A percentile compares a stretch with the other conserved stretches of the same genome.
Evolutionary conservation across 2,329 filamentous ascomycete species (phyloP).

Genomic region (Xylaria sp.): DNA sequence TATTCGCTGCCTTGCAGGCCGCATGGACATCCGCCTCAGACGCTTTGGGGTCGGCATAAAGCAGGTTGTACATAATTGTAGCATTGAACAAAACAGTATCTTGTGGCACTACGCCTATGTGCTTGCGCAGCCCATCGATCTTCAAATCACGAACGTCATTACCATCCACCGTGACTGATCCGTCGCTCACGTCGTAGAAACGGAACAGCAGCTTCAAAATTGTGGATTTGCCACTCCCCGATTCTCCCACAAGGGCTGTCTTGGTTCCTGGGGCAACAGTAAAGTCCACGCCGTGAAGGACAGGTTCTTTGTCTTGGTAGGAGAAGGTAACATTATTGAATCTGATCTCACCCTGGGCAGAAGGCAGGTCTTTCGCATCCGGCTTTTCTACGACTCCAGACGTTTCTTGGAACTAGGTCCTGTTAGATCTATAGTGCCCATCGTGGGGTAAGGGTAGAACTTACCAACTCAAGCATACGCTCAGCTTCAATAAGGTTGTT

Average conservation of each 20-base stretch:
- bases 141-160: slow-evolving; percentile 64
- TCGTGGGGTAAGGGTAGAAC: slow-evolving; percentile 18
- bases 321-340: slow-evolving; percentile 59
- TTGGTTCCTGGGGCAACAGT: slow-evolving; percentile 58
- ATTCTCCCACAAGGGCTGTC: slow-evolving; percentile 60
- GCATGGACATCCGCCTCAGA: slow-evolving; percentile 66
- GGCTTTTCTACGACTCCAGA: slow-evolving; percentile 57
- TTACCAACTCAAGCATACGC: slow-evolving; percentile 57
- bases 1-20: slow-evolving; percentile 66
- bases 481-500: slow-evolving; percentile 60
- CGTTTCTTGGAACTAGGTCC: slow-evolving; percentile 55
- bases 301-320: slow-evolving; percentile 55
- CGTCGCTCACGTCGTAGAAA: slow-evolving; percentile 67
- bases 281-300: slow-evolving; percentile 56
- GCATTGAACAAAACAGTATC: slow-evolving; percentile 67
- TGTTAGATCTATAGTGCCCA: slow-evolving; percentile 16
- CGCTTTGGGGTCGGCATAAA: slow-evolving; percentile 65
- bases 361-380: slow-evolving; percentile 51
- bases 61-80: slow-evolving; percentile 69
- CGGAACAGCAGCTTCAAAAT: slow-evolving; percentile 68
- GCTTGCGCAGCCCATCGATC: slow-evolving; percentile 59
- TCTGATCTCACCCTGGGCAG: slow-evolving; percentile 53
- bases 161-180: slow-evolving; percentile 65
- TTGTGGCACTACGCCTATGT: slow-evolving; percentile 68
- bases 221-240: slow-evolving; percentile 66